Percentiles rank a stretch among this genome's conserved stretches.
Conservation (phyloP, 2,329 filamentous ascomycete species). For the Tolypocladium inflatum region DNA sequence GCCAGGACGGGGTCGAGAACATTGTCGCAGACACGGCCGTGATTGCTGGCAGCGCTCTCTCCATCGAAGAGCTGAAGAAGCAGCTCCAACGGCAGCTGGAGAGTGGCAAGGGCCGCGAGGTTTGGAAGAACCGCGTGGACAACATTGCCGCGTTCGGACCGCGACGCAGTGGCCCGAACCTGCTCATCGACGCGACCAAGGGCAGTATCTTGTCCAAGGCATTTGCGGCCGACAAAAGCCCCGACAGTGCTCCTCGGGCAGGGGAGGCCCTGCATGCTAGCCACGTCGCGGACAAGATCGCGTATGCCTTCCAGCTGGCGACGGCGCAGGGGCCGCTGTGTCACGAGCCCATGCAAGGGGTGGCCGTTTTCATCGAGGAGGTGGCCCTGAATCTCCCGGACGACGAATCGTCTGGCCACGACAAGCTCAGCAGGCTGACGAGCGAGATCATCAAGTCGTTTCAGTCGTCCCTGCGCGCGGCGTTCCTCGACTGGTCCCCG, state of each 20-base stretch:
- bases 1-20: slow-evolving; percentile 16
- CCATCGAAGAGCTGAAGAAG: slow-evolving; percentile 65
- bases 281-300: slow-evolving; percentile 82
- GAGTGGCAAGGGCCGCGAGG: slow-evolving; percentile 60
- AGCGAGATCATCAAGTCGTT: slow-evolving; percentile 89
- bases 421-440: slow-evolving; percentile 70
- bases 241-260: slow-evolving; percentile 25
- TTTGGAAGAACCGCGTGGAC: slow-evolving; percentile 67
- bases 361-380: slow-evolving; percentile 84
- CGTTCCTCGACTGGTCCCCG: slow-evolving; percentile 91
- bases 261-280: slow-evolving; percentile 45
- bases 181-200: slow-evolving; percentile 76
- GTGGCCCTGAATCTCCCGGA: slow-evolving; percentile 50
- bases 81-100: slow-evolving; percentile 62
- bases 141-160: slow-evolving; percentile 88
- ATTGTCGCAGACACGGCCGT: slow-evolving; percentile 48
- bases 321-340: slow-evolving; percentile 85
- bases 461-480: slow-evolving; percentile 71
- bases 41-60: slow-evolving; percentile 52
- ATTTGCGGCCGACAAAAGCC: slow-evolving; percentile 34
- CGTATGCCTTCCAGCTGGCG: slow-evolving; percentile 88
- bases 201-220: slow-evolving; percentile 63
- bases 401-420: slow-evolving; percentile 47
- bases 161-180: slow-evolving; percentile 72
- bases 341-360: slow-evolving; percentile 84